A percentile compares a stretch with the other conserved stretches of the same genome.
Conservation (phyloP, 2,329 filamentous ascomycete genomes). For the Trichoderma gracile region DNA sequence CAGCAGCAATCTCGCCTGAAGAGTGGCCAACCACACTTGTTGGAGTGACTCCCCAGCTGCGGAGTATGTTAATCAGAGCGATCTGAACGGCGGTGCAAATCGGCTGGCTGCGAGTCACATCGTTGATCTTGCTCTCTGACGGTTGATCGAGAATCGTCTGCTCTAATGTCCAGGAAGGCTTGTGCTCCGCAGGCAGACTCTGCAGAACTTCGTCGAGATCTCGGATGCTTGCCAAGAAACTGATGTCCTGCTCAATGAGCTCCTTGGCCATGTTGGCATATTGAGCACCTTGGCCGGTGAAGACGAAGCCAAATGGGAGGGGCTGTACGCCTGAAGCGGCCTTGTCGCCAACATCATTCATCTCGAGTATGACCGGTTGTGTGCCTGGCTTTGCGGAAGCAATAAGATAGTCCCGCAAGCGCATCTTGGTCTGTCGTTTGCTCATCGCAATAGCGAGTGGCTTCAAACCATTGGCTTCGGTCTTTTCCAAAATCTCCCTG, state of each 20-base stretch:
- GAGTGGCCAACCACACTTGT: conserved; percentile 9
- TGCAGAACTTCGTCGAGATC: conserved; percentile 21
- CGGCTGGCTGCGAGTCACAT: conserved; percentile 25
- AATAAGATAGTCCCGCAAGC: conserved; percentile 3
- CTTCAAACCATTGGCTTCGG: background rate
- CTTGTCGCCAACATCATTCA: conserved; percentile 11
- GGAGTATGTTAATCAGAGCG: conserved; percentile 5
- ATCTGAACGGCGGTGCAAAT: conserved; percentile 12
- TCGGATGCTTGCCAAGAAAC: conserved; percentile 26
- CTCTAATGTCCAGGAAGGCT: conserved; percentile 20
- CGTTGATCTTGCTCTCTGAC: conserved; percentile 26
- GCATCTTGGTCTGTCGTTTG: conserved; percentile 17
- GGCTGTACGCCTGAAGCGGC: background rate
- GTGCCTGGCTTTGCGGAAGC: background rate
- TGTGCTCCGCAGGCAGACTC: background rate
- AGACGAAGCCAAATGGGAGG: conserved; percentile 28
- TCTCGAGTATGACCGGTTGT: background rate
- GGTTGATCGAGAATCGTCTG: conserved; percentile 27
- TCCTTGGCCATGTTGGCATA: conserved; percentile 30
- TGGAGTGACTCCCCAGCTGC: background rate
- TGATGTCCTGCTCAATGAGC: conserved; percentile 19
- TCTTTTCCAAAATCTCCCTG: background rate
- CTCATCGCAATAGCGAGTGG: background rate
- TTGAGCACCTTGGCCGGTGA: conserved; percentile 34
- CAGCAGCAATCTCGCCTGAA: conserved; percentile 17